Conservation (phyloP, 2,329 filamentous ascomycete genomes). For the Colletotrichum sp. region DNA sequence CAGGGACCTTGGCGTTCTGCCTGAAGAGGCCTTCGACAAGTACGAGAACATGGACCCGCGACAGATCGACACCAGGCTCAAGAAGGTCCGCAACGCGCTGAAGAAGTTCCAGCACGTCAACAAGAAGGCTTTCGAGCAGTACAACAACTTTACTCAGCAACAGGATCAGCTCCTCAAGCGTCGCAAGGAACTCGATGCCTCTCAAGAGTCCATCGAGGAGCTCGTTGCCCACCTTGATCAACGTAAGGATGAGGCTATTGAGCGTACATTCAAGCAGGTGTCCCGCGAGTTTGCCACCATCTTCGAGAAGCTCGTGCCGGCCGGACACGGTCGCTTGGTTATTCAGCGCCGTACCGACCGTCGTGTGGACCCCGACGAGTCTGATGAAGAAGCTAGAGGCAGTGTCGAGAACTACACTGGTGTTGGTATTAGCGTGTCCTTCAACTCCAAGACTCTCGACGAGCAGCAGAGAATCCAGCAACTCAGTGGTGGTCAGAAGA, state of each 20-base stretch:
- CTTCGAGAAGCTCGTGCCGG: conserved; percentile 93
- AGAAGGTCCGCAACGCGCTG: conserved; percentile 88
- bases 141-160: conserved; percentile 94
- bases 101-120: conserved; percentile 99
- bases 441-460: conserved; percentile 94
- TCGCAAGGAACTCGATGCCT: conserved; percentile 84
- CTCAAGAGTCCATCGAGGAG: conserved; percentile 86
- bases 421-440: conserved; percentile 95
- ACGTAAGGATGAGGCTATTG: conserved; percentile 96
- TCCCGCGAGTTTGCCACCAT: conserved; percentile 91
- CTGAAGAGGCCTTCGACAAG: conserved; percentile 91
- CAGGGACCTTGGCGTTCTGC: conserved; percentile 88
- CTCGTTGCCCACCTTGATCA: conserved; percentile 92
- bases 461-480: conserved; percentile 98
- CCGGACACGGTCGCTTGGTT: conserved; percentile 87
- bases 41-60: conserved; percentile 85
- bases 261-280: conserved; percentile 98
- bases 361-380: conserved; percentile 63
- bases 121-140: conserved; percentile 99
- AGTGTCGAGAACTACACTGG: conserved; percentile 94
- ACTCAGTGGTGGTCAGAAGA: conserved; percentile 96
- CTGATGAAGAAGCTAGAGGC: conserved; percentile 70
- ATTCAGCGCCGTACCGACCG: conserved; percentile 91
- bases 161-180: conserved; percentile 86
- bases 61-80: conserved; percentile 70